Evolutionary conservation across 352 stramenopile genomes (phyloP).

Genomic region (Bremia lactucae): DNA sequence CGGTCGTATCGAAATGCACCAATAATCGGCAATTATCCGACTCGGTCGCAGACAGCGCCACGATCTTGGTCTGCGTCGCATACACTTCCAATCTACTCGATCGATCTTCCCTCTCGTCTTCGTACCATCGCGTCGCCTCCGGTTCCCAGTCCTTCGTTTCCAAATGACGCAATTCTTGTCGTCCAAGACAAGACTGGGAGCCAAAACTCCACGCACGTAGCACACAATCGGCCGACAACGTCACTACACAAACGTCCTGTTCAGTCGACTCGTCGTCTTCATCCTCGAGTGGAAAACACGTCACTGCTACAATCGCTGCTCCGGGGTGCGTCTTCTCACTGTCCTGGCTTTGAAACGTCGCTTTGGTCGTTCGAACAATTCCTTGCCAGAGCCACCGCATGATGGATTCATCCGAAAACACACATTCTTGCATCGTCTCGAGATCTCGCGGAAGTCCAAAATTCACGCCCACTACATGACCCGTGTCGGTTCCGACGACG

Average conservation of each 20-base stretch:
- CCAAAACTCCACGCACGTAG: constrained; percentile 59
- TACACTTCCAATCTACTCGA: constrained; percentile 17
- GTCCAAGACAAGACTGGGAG: constrained; percentile 50
- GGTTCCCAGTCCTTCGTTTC: constrained; percentile 1
- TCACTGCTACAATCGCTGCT: constrained; percentile 38
- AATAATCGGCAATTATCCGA: constrained; percentile 53
- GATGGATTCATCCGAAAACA: constrained; percentile 60
- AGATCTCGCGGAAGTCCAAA: constrained; percentile 40
- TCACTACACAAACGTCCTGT: constrained; percentile 56
- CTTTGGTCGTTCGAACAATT: constrained; percentile 34
- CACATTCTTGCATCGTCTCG: constrained; percentile 47
- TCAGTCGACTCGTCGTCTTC: constrained; percentile 19
- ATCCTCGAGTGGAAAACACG: constrained; percentile 50
- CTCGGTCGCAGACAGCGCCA: constrained; percentile 38
- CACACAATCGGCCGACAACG: constrained; percentile 55
- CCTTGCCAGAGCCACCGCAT: constrained; percentile 64
- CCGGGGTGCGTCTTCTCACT: constrained; percentile 23
- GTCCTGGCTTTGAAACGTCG: constrained; percentile 21
- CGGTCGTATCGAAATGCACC: constrained; percentile 52
- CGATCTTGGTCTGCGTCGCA: constrained; percentile 45
- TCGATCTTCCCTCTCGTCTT: constrained; percentile 10
- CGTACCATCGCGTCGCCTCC: neutral
- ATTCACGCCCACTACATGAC: constrained; percentile 57
- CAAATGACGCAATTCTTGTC: constrained; percentile 40
- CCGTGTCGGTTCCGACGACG: constrained; percentile 47